Percentiles rank a stretch among this genome's conserved stretches.
Evolutionary conservation across 306 rosid genomes (phyloP).

Genomic region (Pyrus pyrifolia): DNA sequence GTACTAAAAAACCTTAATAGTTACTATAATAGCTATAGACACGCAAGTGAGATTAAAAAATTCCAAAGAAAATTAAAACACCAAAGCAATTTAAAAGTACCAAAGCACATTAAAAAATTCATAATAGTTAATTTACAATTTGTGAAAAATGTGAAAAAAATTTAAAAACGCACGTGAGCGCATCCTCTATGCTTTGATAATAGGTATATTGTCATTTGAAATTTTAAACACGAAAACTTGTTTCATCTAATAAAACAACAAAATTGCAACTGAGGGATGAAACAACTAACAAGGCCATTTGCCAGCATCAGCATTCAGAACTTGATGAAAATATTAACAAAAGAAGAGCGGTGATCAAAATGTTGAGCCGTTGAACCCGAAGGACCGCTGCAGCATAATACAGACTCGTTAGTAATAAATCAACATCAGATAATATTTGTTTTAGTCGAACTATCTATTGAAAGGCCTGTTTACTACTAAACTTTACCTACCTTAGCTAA

Average conservation of each 20-base stretch:
- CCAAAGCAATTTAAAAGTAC: too few species aligned
- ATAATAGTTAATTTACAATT: too few species aligned
- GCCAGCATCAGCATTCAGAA: neutral
- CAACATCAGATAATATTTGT: neutral
- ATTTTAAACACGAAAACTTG: constrained; percentile 4
- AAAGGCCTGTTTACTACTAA: neutral
- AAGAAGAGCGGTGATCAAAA: constrained; percentile 38
- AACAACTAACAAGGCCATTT: neutral
- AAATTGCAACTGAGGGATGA: neutral
- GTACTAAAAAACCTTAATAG: too few species aligned
- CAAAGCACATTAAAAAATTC: too few species aligned
- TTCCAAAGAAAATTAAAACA: too few species aligned
- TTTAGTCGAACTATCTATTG: neutral
- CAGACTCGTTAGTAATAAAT: constrained; percentile 1
- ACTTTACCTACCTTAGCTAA: neutral
- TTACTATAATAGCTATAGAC: too few species aligned
- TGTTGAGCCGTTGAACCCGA: constrained; percentile 89
- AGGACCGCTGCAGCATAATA: constrained; percentile 56
- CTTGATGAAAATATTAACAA: neutral
- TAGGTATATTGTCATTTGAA: too few species aligned
- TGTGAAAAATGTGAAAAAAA: too few species aligned
- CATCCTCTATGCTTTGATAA: too few species aligned
- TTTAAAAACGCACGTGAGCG: too few species aligned
- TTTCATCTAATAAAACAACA: neutral
- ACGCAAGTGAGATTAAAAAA: too few species aligned